Evolutionary conservation across 306 rosid species (phyloP), one percentile per base, ranked within the genome.

Genomic region (Cucurbita pepo): DNA sequence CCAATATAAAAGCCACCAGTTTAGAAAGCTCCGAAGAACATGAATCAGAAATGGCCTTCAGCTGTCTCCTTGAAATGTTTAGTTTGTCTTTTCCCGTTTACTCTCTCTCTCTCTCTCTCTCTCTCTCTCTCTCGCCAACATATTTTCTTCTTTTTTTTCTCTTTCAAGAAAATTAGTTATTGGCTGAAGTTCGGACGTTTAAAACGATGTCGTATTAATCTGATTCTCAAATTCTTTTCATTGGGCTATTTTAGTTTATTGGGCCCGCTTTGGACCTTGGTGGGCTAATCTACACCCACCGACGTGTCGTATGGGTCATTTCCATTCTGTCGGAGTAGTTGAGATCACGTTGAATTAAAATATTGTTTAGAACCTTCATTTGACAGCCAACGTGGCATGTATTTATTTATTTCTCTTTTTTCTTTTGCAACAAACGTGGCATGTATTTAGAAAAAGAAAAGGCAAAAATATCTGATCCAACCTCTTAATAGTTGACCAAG

Each of bases 1-100:
- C 56, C 41, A 50, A 69, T 50, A 13, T 50, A 21, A 25, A 69
- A 69, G 34, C 75, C 67, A 71, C 65, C 60, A 65, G 72, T 76
- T 50, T 85, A 75, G 59, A 74, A 60, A 63, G 30, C 73, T 69
- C 54, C 48, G 57, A 72, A 75, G 60, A 58, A 69, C 79, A 58
- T 69, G 82, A 74, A 54, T 61, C 67, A 47, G 80, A 82, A 75
- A 51, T 65, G 67, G 43, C 54, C 43, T 15, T 65, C 71, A 58
- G 60, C 62, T 50, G 51, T 55, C 77, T 63, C 4, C 82, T 69
- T 63, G 34, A 62, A 63, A 48, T 69, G 40, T 45, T 34, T 70
- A 19, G 45, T 25, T 78, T 25, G 70, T 65, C 67, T 47, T 52
- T 59, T 77, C 70, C 58, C 70, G 60, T 70, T 56, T 60, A 36